Evolutionary conservation across 768 basidiomycete species (phyloP).

Genomic region (Coprinopsis marcescibilis): DNA sequence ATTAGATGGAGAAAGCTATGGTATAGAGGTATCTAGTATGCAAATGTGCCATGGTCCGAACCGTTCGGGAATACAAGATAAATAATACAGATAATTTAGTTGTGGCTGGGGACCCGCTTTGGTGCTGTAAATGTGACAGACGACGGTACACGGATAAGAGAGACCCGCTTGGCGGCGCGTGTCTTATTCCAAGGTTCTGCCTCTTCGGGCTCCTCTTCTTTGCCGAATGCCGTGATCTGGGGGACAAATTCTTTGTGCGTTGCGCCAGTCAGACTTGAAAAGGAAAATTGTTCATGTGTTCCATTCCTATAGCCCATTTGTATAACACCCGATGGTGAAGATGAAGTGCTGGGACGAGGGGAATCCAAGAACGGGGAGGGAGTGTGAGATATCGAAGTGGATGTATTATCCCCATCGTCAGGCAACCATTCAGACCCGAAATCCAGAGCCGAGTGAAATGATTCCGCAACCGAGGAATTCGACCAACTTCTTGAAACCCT

Average conservation of each 20-base stretch:
- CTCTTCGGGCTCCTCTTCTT: constrained; percentile 52
- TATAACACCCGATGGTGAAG: constrained; percentile 23
- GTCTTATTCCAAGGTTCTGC: constrained; percentile 91
- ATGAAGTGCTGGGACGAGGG: constrained; percentile 27
- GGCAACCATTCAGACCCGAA: constrained; percentile 45
- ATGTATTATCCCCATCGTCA: constrained; percentile 26
- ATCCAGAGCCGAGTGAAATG: constrained; percentile 67
- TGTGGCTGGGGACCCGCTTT: background rate
- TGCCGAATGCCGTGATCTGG: constrained; percentile 26
- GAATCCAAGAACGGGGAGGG: constrained; percentile 29
- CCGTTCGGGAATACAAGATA: too few species aligned
- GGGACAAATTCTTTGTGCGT: constrained; percentile 1
- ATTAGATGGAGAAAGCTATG: too few species aligned
- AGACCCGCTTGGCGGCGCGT: constrained; percentile 79
- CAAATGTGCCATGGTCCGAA: too few species aligned
- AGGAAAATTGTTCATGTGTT: constrained; percentile 9
- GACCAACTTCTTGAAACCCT: constrained; percentile 29
- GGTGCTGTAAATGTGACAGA: constrained; percentile 13
- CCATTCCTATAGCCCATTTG: constrained; percentile 14
- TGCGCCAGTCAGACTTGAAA: constrained; percentile 12
- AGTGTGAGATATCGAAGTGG: constrained; percentile 27
- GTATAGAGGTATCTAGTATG: too few species aligned
- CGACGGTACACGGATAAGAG: constrained; percentile 69
- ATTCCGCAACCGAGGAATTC: constrained; percentile 47
- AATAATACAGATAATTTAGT: constrained; percentile 6